Percentiles rank a stretch among this genome's conserved stretches.
Conservation (phyloP, 371 early-diverging fungal genomes). For the Smittium culicis region DNA sequence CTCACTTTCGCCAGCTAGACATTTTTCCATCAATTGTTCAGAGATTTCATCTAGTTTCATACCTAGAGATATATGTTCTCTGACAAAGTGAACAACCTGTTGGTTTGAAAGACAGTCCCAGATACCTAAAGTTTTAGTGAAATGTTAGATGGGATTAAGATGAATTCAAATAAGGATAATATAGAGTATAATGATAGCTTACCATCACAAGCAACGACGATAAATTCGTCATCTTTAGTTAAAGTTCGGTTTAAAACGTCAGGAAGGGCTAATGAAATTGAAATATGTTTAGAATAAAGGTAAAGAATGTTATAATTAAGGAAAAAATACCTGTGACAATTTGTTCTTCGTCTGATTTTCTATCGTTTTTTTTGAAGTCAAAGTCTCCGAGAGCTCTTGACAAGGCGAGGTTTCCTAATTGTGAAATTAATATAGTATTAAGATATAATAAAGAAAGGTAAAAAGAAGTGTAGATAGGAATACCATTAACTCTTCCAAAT, state of each 20-base stretch:
- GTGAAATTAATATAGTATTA: not conserved
- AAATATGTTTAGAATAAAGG: not conserved
- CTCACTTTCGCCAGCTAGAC: constrained; percentile 69
- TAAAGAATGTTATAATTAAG: constrained; percentile 22
- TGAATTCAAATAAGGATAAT: not conserved
- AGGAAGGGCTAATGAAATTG: constrained; percentile 44
- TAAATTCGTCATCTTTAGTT: constrained; percentile 66
- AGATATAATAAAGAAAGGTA: constrained; percentile 5
- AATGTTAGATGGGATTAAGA: constrained; percentile 33
- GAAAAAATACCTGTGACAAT: constrained; percentile 47
- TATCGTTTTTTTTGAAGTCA: constrained; percentile 71
- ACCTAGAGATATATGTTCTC: constrained; percentile 41
- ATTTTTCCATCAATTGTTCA: constrained; percentile 79
- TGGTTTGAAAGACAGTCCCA: constrained; percentile 94
- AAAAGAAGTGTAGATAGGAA: not conserved
- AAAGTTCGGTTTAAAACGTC: constrained; percentile 54
- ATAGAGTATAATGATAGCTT: constrained; percentile 12
- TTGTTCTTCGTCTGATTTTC: constrained; percentile 68
- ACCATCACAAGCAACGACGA: constrained; percentile 94
- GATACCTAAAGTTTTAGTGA: constrained; percentile 31
- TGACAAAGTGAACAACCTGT: constrained; percentile 69
- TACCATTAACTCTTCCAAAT: constrained; percentile 87
- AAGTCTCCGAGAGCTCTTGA: constrained; percentile 94
- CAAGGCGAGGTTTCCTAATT: constrained; percentile 58
- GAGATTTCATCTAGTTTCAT: constrained; percentile 48